Percentiles rank a stretch among this genome's conserved stretches.
These are phyloP conservation scores for Quercus dentata DNA, from an alignment of 306 rosid species.

Conservation along the genomic window DNA sequence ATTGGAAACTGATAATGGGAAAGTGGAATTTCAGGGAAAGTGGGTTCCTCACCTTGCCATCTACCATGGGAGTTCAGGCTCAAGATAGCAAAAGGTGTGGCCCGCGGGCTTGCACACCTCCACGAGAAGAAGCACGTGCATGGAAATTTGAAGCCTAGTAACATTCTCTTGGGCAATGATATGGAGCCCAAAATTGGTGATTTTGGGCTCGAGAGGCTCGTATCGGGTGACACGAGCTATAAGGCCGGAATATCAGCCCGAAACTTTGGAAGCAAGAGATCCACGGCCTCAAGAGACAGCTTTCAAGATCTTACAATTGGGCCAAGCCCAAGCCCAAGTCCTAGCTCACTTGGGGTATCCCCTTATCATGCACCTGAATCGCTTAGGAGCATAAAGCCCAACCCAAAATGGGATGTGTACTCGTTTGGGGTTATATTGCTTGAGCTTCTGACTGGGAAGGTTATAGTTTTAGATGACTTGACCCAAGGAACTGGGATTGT, in stretches of 20 bases:
- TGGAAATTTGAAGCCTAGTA: conserved; percentile 85
- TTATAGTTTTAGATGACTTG: conserved; percentile 65
- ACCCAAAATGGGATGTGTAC: conserved; percentile 88
- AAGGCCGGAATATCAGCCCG: conserved; percentile 63
- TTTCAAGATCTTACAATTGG: conserved; percentile 57
- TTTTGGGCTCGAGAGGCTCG: conserved; percentile 78
- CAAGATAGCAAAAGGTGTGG: conserved; percentile 85
- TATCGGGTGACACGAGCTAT: conserved; percentile 58
- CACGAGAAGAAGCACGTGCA: conserved; percentile 99
- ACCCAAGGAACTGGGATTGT: conserved; percentile 59
- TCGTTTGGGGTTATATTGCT: conserved; percentile 86
- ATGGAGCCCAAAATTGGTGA: conserved; percentile 92
- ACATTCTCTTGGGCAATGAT: conserved; percentile 63
- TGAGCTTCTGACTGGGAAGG: conserved; percentile 79
- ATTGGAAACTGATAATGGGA: not conserved
- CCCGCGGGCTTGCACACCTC: conserved; percentile 86
- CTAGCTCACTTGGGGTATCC: conserved; percentile 54
- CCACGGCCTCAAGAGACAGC: conserved; percentile 66
- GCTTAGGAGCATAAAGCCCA: conserved; percentile 74
- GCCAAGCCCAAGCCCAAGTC: conserved; percentile 93
- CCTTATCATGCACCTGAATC: conserved; percentile 85
- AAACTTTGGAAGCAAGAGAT: conserved; percentile 91
- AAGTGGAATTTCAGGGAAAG: conserved; percentile 61
- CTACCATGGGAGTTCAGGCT: conserved; percentile 88
- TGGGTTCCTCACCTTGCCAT: conserved; percentile 94